phyloP scores from a whole-genome alignment of 495 filamentous ascomycete genomes.

The Lophiotrema nucula region DNA sequence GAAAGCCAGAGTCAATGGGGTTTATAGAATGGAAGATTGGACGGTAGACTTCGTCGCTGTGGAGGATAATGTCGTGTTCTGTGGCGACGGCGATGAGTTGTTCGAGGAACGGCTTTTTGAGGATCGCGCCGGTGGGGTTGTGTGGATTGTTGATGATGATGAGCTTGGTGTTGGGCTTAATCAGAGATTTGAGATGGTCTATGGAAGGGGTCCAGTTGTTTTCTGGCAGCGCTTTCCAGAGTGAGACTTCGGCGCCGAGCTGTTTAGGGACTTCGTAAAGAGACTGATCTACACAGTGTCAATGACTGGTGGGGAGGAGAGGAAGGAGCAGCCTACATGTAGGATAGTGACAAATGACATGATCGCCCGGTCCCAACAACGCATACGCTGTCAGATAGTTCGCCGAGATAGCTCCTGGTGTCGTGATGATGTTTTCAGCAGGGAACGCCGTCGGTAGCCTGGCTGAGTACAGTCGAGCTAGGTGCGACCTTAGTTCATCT shows the following conservation, averaged over 20 bases:
- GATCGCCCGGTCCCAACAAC: constrained; percentile 74
- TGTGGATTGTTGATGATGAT: constrained; percentile 79
- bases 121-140: constrained; percentile 79
- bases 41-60: constrained; percentile 84
- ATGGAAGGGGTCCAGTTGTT: constrained; percentile 68
- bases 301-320: background rate
- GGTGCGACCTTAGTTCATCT: constrained; percentile 57
- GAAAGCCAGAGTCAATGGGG: constrained; percentile 56
- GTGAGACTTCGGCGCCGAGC: constrained; percentile 74
- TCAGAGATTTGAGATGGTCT: constrained; percentile 62
- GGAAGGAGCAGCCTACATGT: constrained; percentile 54
- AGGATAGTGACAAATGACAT: constrained; percentile 86
- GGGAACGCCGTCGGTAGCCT: constrained; percentile 52
- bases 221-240: constrained; percentile 70
- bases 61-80: constrained; percentile 61
- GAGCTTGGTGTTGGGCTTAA: constrained; percentile 73
- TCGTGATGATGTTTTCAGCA: constrained; percentile 69
- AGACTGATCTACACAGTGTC: constrained; percentile 60
- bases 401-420: constrained; percentile 77
- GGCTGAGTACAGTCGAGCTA: constrained; percentile 65
- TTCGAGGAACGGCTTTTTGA: constrained; percentile 58
- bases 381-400: constrained; percentile 78
- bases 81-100: constrained; percentile 64
- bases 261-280: constrained; percentile 74
- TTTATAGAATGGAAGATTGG: constrained; percentile 80